Conservation (phyloP, 371 early-diverging fungal species). For the Mucor indicus region DNA sequence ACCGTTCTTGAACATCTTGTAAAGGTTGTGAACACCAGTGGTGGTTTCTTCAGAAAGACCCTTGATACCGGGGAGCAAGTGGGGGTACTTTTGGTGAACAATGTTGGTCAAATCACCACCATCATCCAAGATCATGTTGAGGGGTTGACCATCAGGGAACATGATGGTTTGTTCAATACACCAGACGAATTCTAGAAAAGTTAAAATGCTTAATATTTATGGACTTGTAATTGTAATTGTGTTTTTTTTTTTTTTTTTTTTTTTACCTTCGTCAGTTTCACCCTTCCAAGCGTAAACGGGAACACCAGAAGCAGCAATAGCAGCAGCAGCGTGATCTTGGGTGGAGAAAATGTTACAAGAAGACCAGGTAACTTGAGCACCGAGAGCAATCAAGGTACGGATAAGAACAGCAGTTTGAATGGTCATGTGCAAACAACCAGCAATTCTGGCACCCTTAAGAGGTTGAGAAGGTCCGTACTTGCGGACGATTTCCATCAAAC, state of each 20-base stretch:
- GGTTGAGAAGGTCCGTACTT: conserved; percentile 93
- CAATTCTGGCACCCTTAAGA: conserved; percentile 96
- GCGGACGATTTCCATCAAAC: conserved; percentile 89
- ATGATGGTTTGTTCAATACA: conserved; percentile 96
- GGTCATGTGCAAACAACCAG: conserved; percentile 99
- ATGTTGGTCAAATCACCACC: conserved; percentile 97
- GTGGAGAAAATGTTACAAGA: conserved; percentile 99
- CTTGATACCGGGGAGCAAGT: conserved; percentile 72
- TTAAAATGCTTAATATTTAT: not conserved
- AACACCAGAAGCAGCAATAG: conserved; percentile 81
- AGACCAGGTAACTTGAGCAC: conserved; percentile 98
- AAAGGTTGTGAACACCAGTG: conserved; percentile 98
- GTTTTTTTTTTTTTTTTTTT: conserved; percentile 29
- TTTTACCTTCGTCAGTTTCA: conserved; percentile 83
- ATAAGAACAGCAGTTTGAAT: conserved; percentile 98
- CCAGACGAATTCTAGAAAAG: conserved; percentile 92
- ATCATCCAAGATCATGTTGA: conserved; percentile 99
- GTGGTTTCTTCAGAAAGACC: conserved; percentile 99
- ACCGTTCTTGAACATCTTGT: conserved; percentile 95
- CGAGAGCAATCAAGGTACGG: conserved; percentile 93
- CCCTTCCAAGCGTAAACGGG: conserved; percentile 95
- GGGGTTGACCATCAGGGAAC: conserved; percentile 93
- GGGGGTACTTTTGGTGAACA: conserved; percentile 96
- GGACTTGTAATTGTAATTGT: not conserved
- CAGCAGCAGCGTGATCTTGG: conserved; percentile 95